A percentile compares a stretch with the other conserved stretches of the same genome.
Evolutionary conservation across 2,329 filamentous ascomycete genomes (phyloP).

Genomic region (Phoma sp.): DNA sequence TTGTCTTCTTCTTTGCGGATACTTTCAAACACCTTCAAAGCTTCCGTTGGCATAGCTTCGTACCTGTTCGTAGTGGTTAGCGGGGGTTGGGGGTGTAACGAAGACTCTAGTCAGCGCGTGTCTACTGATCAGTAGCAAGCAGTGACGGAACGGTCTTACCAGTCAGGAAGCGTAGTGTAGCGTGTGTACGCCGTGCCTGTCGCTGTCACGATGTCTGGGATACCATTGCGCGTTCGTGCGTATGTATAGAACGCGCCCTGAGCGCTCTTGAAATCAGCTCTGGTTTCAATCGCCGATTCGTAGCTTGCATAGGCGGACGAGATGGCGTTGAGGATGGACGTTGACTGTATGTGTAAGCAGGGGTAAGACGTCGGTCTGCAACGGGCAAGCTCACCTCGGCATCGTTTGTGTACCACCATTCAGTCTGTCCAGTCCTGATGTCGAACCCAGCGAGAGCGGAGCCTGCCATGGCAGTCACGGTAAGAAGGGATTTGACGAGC

Average conservation of each 20-base stretch:
- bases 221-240: slow-evolving; percentile 13
- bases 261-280: slow-evolving; percentile 6
- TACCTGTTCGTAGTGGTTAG: slow-evolving; percentile 2
- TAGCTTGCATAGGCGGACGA: slow-evolving; percentile 10
- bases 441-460: slow-evolving; percentile 9
- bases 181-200: slow-evolving; percentile 7
- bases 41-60: slow-evolving; percentile 13
- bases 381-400: slow-evolving; percentile 1
- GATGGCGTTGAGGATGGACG: slow-evolving; percentile 8
- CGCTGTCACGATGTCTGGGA: slow-evolving; percentile 8
- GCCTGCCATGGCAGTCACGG: background rate
- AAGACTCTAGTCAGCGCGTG: too few species aligned
- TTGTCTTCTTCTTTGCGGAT: slow-evolving; percentile 13
- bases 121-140: too few species aligned
- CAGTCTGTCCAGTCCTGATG: slow-evolving; percentile 5
- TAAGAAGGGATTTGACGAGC: background rate
- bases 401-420: slow-evolving; percentile 7
- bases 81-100: background rate
- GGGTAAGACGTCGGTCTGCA: background rate
- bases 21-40: slow-evolving; percentile 11
- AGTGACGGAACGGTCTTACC: background rate
- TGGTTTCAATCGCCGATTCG: background rate
- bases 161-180: slow-evolving; percentile 10
- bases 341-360: background rate
- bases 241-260: slow-evolving; percentile 15